Base-by-base conservation (phyloP, 2,329 filamentous ascomycete genomes). In the Furcasterigmium sp. region DNA sequence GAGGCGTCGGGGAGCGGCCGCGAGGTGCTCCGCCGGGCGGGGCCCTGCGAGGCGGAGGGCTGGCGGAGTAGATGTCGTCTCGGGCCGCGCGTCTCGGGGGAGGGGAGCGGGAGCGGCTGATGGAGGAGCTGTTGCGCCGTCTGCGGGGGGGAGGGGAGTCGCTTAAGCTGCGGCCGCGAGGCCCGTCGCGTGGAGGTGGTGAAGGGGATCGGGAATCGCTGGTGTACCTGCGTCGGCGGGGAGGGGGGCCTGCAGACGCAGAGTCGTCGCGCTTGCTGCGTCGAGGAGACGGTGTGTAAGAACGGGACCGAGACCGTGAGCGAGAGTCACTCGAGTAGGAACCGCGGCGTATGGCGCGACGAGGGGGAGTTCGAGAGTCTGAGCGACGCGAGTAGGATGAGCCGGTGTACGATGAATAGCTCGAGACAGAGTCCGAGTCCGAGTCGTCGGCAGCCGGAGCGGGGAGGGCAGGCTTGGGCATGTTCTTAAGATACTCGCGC, bases 401-500 rank as follows among this genome's bases (percentile, higher is more conserved):
- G 36, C 76, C 74, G 1, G 76, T 78, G 57, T 87, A 87, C 17
- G 85, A 89, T 0, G 84, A 89, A 58, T 90, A 91, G 64, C 85
- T 89, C 8, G 84, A 89, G 9, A 82, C 80, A 0, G 84, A 88
- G 37, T 87, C 84, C 0, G 82, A 82, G 47, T 84, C 82, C 1
- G 82, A 84, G 39, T 80, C 73, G 26, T 71, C 70, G 2, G 72
- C 70, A 18, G 80, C 73, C 1, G 87, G 69, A 2, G 88, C 81
- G 6, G 87, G 86, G 19, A 87, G 69, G 2, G 85, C 76, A 3
- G 91, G 90, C 60, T 94, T 93, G 11, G 91, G 91, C 65, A 94
- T 80, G 58, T 90, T 95, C 61, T 91, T 86, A 44, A 98, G 75
- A 59, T 85, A 82, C 57, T 94, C 88, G 63, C 93, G 84, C 89